These are phyloP conservation scores for Cryptomeria japonica DNA, from an alignment of 75 land plant species.

Conservation along the genomic window DNA sequence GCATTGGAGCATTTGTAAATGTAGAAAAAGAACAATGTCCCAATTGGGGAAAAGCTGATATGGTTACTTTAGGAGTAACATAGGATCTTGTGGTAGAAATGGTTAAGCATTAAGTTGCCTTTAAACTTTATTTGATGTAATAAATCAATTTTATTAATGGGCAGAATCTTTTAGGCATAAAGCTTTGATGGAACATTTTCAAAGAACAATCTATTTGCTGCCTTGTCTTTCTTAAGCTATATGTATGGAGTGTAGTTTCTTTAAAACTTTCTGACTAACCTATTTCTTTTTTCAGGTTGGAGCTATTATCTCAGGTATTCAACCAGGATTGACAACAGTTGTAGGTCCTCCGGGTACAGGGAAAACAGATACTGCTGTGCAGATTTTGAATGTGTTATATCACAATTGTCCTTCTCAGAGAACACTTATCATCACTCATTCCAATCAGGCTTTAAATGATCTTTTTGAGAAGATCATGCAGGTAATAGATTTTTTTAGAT, in stretches of 20 bases:
- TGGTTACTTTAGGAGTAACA: background rate
- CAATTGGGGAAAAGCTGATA: too few species aligned
- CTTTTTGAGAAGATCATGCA: slow-evolving; percentile 99
- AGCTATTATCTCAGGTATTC: slow-evolving; percentile 89
- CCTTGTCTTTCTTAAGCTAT: background rate
- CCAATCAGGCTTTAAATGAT: slow-evolving; percentile 98
- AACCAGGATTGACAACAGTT: slow-evolving; percentile 97
- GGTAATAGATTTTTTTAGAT: slow-evolving; percentile 33
- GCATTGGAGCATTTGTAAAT: background rate
- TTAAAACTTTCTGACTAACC: background rate
- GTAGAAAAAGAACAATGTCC: background rate
- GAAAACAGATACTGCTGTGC: slow-evolving; percentile 99
- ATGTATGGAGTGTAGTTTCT: background rate
- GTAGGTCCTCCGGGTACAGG: slow-evolving; percentile 99
- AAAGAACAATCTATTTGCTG: background rate
- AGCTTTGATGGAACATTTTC: background rate
- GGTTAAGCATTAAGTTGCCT: too few species aligned
- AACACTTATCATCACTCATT: slow-evolving; percentile 94
- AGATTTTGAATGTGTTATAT: slow-evolving; percentile 95
- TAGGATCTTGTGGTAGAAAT: background rate
- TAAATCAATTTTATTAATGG: background rate
- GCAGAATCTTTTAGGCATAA: background rate
- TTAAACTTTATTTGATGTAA: too few species aligned
- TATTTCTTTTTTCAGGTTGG: slow-evolving; percentile 43
- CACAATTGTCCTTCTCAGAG: slow-evolving; percentile 98